A percentile compares a stretch with the other conserved stretches of the same genome.
Conservation (phyloP, 164 flowering plant genomes). For the Tetrastigma voinierianum region DNA sequence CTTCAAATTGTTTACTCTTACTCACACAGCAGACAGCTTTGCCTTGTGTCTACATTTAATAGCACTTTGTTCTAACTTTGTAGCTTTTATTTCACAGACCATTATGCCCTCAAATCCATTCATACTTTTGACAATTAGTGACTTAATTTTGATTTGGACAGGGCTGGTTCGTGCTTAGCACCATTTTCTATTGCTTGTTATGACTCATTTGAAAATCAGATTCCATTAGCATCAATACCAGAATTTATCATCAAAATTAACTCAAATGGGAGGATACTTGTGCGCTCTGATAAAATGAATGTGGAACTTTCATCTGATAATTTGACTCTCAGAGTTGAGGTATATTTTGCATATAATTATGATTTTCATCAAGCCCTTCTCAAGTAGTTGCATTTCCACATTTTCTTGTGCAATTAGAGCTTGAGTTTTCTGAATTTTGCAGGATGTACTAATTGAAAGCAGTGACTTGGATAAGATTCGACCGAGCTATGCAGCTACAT, state of each 20-base stretch:
- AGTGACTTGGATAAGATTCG: slow-evolving; percentile 46
- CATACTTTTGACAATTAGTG: not conserved
- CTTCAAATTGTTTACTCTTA: not conserved
- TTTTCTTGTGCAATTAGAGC: too few relatives aligned
- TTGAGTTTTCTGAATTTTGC: not conserved
- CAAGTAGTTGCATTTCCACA: not conserved
- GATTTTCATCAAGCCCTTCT: not conserved
- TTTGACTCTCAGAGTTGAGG: slow-evolving; percentile 44
- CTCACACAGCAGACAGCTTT: not conserved
- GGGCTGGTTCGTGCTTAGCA: slow-evolving; percentile 50
- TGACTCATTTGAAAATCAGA: slow-evolving; percentile 49
- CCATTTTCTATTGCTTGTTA: slow-evolving; percentile 39
- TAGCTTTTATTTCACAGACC: not conserved
- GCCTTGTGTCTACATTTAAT: not conserved
- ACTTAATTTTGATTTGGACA: slow-evolving; percentile 17
- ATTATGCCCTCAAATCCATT: too few relatives aligned
- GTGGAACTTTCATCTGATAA: slow-evolving; percentile 31
- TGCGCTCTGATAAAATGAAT: slow-evolving; percentile 16
- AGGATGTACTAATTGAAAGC: slow-evolving; percentile 48
- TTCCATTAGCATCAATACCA: slow-evolving; percentile 41
- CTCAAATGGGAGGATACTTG: not conserved
- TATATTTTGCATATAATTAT: slow-evolving; percentile 17
- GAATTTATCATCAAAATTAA: slow-evolving; percentile 27
- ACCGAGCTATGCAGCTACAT: slow-evolving; percentile 49
- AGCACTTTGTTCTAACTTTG: not conserved